Evolutionary conservation across 2,329 filamentous ascomycete species (phyloP).

Genomic region (Ophiostoma novo-ulmi): DNA sequence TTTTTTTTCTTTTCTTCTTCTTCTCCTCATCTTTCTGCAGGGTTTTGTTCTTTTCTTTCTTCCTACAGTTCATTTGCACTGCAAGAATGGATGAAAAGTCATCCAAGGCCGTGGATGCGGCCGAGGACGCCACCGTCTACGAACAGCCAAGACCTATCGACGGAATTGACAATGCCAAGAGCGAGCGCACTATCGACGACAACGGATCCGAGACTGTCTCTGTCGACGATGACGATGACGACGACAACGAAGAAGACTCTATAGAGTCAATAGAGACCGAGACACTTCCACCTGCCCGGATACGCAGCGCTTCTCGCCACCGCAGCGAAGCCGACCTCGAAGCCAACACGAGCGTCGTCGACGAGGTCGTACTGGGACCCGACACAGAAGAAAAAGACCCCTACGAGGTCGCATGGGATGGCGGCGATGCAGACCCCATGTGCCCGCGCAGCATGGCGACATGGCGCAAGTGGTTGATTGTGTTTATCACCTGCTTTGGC

Average conservation of each 20-base stretch:
- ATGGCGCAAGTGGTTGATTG: slow-evolving; percentile 72
- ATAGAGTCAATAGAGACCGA: background rate
- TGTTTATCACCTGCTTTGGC: slow-evolving; percentile 65
- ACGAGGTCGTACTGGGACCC: background rate
- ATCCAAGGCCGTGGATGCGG: background rate
- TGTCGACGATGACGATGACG: background rate
- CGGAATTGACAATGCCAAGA: background rate
- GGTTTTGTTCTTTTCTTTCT: background rate
- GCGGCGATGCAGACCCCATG: slow-evolving; percentile 62
- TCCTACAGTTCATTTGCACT: background rate
- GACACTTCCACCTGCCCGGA: background rate
- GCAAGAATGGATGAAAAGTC: background rate
- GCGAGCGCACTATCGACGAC: background rate
- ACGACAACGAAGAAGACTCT: background rate
- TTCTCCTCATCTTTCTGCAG: background rate
- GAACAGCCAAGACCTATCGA: background rate
- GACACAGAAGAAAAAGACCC: background rate
- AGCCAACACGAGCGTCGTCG: slow-evolving; percentile 6
- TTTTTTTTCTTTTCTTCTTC: background rate
- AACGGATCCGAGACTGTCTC: slow-evolving; percentile 2
- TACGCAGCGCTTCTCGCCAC: slow-evolving; percentile 7
- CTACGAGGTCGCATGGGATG: slow-evolving; percentile 72
- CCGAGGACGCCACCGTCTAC: background rate
- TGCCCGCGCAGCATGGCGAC: slow-evolving; percentile 66
- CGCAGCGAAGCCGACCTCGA: slow-evolving; percentile 15